Evolutionary conservation across 805 yeast genomes (phyloP).

Genomic region (Kazachstania kunashirensis): DNA sequence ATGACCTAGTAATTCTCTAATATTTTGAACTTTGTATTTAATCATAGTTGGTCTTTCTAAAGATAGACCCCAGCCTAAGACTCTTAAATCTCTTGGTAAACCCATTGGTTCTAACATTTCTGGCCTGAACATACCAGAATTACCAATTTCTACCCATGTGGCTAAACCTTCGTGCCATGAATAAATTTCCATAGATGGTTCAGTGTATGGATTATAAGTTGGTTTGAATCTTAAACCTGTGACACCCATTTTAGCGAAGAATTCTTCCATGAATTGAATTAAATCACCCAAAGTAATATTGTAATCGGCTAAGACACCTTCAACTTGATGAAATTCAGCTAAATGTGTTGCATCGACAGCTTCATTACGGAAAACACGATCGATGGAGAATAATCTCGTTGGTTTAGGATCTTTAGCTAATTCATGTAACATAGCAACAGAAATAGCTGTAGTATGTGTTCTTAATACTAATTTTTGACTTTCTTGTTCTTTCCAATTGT

Average conservation of each 20-base stretch:
- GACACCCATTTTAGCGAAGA: slow-evolving; percentile 96
- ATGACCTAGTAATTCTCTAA: slow-evolving; percentile 94
- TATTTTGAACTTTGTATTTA: slow-evolving; percentile 89
- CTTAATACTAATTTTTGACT: slow-evolving; percentile 85
- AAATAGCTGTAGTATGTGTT: slow-evolving; percentile 95
- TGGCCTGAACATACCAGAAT: slow-evolving; percentile 99
- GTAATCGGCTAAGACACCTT: slow-evolving; percentile 97
- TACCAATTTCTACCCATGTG: slow-evolving; percentile 99
- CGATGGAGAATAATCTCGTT: slow-evolving; percentile 86
- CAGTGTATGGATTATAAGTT: slow-evolving; percentile 98
- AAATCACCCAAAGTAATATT: slow-evolving; percentile 89
- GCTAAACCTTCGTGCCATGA: slow-evolving; percentile 91
- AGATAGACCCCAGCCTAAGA: slow-evolving; percentile 94
- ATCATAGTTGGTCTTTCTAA: slow-evolving; percentile 99
- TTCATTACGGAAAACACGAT: slow-evolving; percentile 97
- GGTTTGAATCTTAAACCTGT: slow-evolving; percentile 93
- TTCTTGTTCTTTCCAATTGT: slow-evolving; percentile 92
- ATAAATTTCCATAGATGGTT: slow-evolving; percentile 95
- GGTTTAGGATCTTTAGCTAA: slow-evolving; percentile 86
- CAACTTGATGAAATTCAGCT: slow-evolving; percentile 99
- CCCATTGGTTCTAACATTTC: slow-evolving; percentile 99
- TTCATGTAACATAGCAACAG: slow-evolving; percentile 76
- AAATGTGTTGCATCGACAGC: slow-evolving; percentile 99
- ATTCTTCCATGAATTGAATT: slow-evolving; percentile 96
- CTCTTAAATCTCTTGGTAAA: slow-evolving; percentile 85